Conservation (phyloP, 495 filamentous ascomycete genomes). For the Parathielavia hyrcaniae region DNA sequence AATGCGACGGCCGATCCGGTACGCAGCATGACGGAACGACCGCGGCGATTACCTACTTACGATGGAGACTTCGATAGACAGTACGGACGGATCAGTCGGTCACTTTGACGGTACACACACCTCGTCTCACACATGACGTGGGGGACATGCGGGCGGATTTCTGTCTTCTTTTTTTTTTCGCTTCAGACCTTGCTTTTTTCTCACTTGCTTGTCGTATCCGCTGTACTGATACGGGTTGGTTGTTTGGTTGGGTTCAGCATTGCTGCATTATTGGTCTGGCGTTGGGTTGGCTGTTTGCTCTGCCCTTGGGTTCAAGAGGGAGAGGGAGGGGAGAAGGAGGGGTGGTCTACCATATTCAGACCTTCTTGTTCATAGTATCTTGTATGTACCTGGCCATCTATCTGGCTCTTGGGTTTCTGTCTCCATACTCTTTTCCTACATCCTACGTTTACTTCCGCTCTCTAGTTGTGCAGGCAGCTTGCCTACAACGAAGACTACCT, state of each 20-base stretch:
- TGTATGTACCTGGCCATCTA: not conserved
- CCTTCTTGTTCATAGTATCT: conserved; percentile 2
- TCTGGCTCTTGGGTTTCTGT: not conserved
- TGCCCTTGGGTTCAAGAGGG: not conserved
- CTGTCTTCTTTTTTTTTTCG: not conserved
- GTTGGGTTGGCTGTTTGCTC: conserved; percentile 1
- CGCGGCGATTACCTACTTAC: not conserved
- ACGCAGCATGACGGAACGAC: conserved; percentile 3
- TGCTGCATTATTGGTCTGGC: conserved; percentile 7
- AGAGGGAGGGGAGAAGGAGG: not conserved
- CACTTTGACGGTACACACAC: not conserved
- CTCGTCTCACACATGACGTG: not conserved
- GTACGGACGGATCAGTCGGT: not conserved
- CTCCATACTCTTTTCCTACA: conserved; percentile 1
- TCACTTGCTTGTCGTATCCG: not conserved
- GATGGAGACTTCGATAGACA: not conserved
- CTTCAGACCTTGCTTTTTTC: not conserved
- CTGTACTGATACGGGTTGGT: not conserved
- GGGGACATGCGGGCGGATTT: not conserved
- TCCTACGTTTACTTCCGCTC: not conserved
- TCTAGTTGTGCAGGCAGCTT: not conserved
- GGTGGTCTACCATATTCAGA: not conserved
- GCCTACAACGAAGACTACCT: not conserved
- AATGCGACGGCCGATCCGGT: not conserved
- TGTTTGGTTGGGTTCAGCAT: not conserved